Evolutionary conservation across 176 grass and related monocot species (phyloP), one percentile per base, ranked within the genome.

Genomic region (Phragmites australis): DNA sequence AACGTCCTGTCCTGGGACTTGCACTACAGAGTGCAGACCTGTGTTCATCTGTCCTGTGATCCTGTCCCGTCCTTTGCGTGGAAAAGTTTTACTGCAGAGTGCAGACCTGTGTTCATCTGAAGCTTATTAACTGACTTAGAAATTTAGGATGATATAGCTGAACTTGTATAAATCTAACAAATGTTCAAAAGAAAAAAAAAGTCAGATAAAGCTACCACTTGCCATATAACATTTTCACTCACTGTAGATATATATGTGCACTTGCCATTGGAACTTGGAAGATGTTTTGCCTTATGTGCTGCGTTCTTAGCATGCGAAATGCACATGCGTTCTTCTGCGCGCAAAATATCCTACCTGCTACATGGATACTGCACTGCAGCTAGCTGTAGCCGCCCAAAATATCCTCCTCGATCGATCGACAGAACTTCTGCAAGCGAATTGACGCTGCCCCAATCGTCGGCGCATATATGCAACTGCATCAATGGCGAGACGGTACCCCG

Each of bases 401-500:
- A 56, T 42, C 51, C 32, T 26, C 32, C 31, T 56, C 18, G 19
- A 37, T 51, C 29, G 18, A 34, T 78, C 12, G 43, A 63, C 75
- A 16, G 17, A 51, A 21, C 75, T 37, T 50, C 4, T 65, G 5
- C 48, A 37, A 11, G 68, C 52, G 54, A 53, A 49, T 72, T 72
- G 54, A 81, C 41, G 27, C 53, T 6, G 0, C 29, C 52, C 19
- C 53, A 34, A 49, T 60, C 4, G 54, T 11, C 3, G 8, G 45
- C 11, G 11, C 13, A 47, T 54, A 40, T 54, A 55, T 41, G 50
- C 21, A 42, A n/a, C n/a, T 12, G 6, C 79, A 82, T 76, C 72
- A 76, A 46, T 76, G 82, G 71, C n/a, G 53, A 15, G 69, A 45
- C 12, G 17, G 64, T 29, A 29, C n/a, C n/a, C n/a, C n/a, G n/a